Evolutionary conservation across 805 yeast genomes (phyloP).

Genomic region (Barnettozyma sp.): DNA sequence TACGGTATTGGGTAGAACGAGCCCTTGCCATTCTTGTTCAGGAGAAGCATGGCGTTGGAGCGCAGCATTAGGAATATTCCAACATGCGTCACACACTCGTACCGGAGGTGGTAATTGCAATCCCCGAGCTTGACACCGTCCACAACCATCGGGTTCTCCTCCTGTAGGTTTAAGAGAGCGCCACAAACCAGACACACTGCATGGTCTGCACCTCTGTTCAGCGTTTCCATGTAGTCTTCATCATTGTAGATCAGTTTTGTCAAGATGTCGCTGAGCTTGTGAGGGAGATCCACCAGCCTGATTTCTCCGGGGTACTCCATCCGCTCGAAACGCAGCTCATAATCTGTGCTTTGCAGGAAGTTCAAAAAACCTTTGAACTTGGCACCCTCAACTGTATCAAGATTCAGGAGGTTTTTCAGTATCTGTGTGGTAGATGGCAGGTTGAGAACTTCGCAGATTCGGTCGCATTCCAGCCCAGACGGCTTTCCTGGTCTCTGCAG

Average conservation of each 20-base stretch:
- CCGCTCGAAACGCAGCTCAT: conserved; percentile 16
- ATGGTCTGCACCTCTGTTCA: conserved; percentile 47
- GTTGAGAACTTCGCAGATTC: conserved; percentile 43
- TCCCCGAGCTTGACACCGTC: conserved; percentile 57
- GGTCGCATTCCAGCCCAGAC: conserved; percentile 44
- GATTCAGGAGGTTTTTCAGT: conserved; percentile 11
- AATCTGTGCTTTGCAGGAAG: conserved; percentile 19
- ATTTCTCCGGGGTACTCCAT: conserved; percentile 62
- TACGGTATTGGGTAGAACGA: conserved; percentile 82
- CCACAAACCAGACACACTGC: conserved; percentile 88
- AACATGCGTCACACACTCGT: conserved; percentile 56
- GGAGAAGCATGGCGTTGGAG: conserved; percentile 53
- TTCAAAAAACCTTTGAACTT: conserved; percentile 15
- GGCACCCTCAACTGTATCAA: conserved; percentile 22
- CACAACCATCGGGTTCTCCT: conserved; percentile 31
- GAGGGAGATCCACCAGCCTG: conserved; percentile 58
- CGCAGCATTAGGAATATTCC: conserved; percentile 73
- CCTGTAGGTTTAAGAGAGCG: conserved; percentile 58
- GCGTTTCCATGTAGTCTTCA: conserved; percentile 32
- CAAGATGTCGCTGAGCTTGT: conserved; percentile 60
- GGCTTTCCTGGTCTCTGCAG: neutral
- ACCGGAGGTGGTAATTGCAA: conserved; percentile 63
- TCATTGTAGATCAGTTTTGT: conserved; percentile 47
- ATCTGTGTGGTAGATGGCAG: conserved; percentile 33
- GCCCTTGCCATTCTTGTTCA: conserved; percentile 65